phyloP scores from a whole-genome alignment of 208 protist genomes.

The Leishmania amazonensis region DNA sequence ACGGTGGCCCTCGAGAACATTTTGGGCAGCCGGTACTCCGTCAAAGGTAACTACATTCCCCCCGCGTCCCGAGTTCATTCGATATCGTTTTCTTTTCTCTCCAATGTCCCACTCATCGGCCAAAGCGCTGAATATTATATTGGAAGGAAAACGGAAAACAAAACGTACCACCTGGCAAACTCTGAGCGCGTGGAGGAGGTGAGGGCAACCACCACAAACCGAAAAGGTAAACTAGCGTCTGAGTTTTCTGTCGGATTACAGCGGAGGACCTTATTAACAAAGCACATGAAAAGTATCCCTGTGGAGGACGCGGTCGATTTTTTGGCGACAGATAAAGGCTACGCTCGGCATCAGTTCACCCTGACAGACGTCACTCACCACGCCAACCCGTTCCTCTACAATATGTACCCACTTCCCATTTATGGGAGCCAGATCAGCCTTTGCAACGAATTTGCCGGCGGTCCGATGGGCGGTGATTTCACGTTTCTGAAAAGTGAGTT shows the following conservation, averaged over 20 bases:
- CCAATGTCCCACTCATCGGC: constrained; percentile 80
- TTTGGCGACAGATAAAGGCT: constrained; percentile 65
- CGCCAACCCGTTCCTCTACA: constrained; percentile 71
- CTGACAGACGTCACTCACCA: constrained; percentile 66
- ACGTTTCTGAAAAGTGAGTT: constrained; percentile 76
- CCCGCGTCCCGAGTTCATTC: constrained; percentile 78
- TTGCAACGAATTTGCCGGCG: constrained; percentile 72
- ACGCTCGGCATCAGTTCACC: constrained; percentile 59
- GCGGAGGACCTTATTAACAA: constrained; percentile 54
- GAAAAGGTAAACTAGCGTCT: constrained; percentile 53
- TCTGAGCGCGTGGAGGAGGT: constrained; percentile 76
- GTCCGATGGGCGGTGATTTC: constrained; percentile 52
- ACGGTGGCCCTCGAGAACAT: constrained; percentile 75
- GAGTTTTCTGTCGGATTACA: constrained; percentile 78
- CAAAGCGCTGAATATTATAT: constrained; percentile 82
- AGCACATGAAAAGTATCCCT: constrained; percentile 46
- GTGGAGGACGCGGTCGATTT: constrained; percentile 53
- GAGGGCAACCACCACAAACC: constrained; percentile 53
- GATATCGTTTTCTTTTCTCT: constrained; percentile 69
- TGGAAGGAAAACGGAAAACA: constrained; percentile 63
- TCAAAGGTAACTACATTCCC: constrained; percentile 84
- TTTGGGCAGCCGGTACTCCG: constrained; percentile 72
- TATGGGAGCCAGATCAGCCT: constrained; percentile 45
- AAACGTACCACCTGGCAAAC: constrained; percentile 63
- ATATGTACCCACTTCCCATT: constrained; percentile 88